A percentile compares a stretch with the other conserved stretches of the same genome.
These are phyloP conservation scores for Termitomyces sp. DNA, from an alignment of 768 basidiomycete genomes.

Conservation along the genomic window DNA sequence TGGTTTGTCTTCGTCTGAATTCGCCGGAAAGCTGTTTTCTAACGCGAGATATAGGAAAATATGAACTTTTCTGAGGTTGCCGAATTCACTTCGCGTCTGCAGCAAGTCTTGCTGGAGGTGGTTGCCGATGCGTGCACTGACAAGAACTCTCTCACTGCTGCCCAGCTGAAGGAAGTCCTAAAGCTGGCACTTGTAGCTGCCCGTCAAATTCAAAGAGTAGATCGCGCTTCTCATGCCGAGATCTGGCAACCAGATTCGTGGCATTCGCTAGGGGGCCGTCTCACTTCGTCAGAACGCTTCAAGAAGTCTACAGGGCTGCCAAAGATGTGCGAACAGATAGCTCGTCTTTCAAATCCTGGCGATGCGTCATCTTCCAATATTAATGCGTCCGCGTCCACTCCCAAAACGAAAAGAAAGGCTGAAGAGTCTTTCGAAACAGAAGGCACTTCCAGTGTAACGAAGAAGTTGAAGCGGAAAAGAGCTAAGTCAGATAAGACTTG, in stretches of 20 bases:
- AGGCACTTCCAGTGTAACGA: conserved; percentile 13
- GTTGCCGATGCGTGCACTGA: conserved; percentile 45
- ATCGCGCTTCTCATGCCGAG: conserved; percentile 18
- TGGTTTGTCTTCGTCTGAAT: conserved; percentile 29
- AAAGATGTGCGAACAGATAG: conserved; percentile 61
- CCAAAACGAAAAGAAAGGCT: conserved; percentile 33
- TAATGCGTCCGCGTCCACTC: conserved; percentile 1
- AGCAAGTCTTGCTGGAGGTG: conserved; percentile 40
- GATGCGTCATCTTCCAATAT: conserved; percentile 13
- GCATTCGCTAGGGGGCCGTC: conserved; percentile 37
- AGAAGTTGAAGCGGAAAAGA: conserved; percentile 37
- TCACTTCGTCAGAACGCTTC: conserved; percentile 53
- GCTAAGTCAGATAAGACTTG: conserved; percentile 30
- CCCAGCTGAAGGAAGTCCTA: conserved; percentile 74
- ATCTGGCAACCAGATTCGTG: conserved; percentile 63
- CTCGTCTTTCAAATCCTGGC: conserved; percentile 16
- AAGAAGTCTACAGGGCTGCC: conserved; percentile 56
- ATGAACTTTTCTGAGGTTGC: conserved; percentile 33
- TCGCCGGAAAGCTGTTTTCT: background rate
- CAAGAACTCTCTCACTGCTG: conserved; percentile 39
- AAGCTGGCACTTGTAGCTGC: conserved; percentile 61
- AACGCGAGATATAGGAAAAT: conserved; percentile 9
- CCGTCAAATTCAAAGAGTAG: conserved; percentile 56
- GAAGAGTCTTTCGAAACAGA: conserved; percentile 20
- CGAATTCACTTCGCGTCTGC: conserved; percentile 46